Evolutionary conservation across 805 yeast species (phyloP).

Genomic region (Lipomyces spencermartinsiae): DNA sequence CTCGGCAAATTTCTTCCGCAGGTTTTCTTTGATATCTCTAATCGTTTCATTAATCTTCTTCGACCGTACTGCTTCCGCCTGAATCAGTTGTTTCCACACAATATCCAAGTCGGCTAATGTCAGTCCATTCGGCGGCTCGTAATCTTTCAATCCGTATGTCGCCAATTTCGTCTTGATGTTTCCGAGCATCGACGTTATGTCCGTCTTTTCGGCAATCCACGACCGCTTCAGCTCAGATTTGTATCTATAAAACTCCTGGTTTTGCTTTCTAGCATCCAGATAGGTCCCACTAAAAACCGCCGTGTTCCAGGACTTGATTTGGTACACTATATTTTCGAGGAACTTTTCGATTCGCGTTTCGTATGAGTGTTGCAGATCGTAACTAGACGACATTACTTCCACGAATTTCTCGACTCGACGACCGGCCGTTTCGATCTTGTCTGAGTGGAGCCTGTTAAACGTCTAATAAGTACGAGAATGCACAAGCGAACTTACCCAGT

Average conservation of each 20-base stretch:
- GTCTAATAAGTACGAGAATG: constrained; percentile 20
- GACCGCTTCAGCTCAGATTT: constrained; percentile 45
- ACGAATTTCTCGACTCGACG: constrained; percentile 49
- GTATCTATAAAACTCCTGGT: constrained; percentile 42
- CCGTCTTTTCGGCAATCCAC: constrained; percentile 50
- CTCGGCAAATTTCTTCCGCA: constrained; percentile 46
- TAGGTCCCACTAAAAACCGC: constrained; percentile 42
- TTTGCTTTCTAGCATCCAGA: constrained; percentile 42
- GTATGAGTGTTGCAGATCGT: constrained; percentile 46
- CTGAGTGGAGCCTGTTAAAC: constrained; percentile 1
- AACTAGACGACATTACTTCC: constrained; percentile 45
- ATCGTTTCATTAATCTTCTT: constrained; percentile 45
- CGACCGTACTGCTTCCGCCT: constrained; percentile 46
- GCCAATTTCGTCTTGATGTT: constrained; percentile 49
- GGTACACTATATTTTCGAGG: constrained; percentile 40
- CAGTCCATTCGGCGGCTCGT: constrained; percentile 47
- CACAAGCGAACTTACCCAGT: constrained; percentile 18
- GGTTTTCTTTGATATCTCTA: constrained; percentile 46
- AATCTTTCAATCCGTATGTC: constrained; percentile 47
- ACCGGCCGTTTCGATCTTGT: constrained; percentile 49
- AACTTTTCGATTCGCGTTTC: constrained; percentile 46
- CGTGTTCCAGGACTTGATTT: constrained; percentile 43
- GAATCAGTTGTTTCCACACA: constrained; percentile 46
- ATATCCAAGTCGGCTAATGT: constrained; percentile 44
- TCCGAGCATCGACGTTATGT: constrained; percentile 47